phyloP scores from a whole-genome alignment of 2,329 filamentous ascomycete genomes.

The Aspergillus persii region DNA sequence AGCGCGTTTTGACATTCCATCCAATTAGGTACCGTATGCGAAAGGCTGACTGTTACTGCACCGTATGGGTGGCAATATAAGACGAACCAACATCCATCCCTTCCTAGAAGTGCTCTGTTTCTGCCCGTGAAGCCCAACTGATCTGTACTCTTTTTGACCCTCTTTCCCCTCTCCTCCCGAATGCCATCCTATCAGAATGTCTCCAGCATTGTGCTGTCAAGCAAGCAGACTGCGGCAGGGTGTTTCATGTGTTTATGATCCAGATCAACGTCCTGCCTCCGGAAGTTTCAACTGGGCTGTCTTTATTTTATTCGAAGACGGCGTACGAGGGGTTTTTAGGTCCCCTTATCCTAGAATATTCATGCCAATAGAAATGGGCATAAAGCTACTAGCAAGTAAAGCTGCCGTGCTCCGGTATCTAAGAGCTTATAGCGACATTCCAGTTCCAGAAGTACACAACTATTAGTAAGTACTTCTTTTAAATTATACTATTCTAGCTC shows the following conservation, averaged over 20 bases:
- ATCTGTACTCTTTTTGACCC: too few species aligned
- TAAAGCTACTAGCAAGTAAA: slow-evolving; percentile 30
- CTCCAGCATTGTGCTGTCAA: slow-evolving; percentile 15
- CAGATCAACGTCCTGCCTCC: slow-evolving; percentile 22
- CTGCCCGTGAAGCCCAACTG: too few species aligned
- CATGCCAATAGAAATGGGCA: slow-evolving; percentile 15
- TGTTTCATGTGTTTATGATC: slow-evolving; percentile 19
- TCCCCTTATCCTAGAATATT: slow-evolving; percentile 18
- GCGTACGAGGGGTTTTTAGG: slow-evolving; percentile 31
- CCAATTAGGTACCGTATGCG: too few species aligned
- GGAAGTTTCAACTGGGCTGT: slow-evolving; percentile 34
- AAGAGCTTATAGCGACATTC: slow-evolving; percentile 27
- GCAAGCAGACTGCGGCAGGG: slow-evolving; percentile 19
- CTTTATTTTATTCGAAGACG: slow-evolving; percentile 31
- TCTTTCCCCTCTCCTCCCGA: too few species aligned
- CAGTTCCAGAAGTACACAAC: slow-evolving; percentile 30
- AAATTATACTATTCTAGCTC: not conserved
- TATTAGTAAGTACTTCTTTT: slow-evolving; percentile 18
- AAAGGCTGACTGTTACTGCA: too few species aligned
- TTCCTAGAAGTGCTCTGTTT: too few species aligned
- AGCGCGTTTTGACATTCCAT: too few species aligned
- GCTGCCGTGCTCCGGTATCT: slow-evolving; percentile 32
- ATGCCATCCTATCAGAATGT: not conserved
- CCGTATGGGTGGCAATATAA: too few species aligned
- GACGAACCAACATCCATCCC: too few species aligned